Evolutionary conservation across 139 green algal genomes (phyloP).

Genomic region (Chlorella sp.): DNA sequence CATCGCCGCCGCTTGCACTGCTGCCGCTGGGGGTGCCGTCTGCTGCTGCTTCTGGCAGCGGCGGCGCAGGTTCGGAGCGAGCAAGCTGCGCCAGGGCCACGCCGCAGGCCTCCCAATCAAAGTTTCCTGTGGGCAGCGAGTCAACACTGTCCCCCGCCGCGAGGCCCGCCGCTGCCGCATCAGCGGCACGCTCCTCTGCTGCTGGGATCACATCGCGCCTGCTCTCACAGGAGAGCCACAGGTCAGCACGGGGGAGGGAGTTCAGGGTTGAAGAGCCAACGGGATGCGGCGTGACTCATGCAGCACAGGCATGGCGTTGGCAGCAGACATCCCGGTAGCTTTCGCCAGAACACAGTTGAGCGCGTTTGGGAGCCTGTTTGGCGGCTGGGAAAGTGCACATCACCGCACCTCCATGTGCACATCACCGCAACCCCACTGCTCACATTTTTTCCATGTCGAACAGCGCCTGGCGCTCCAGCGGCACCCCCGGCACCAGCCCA

Average conservation of each 20-base stretch:
- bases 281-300: too few relatives aligned
- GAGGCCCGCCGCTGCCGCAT: neutral
- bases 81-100: neutral
- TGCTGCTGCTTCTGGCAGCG: neutral
- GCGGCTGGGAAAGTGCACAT: too few relatives aligned
- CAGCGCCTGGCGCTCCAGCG: constrained; percentile 55
- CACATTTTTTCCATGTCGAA: constrained; percentile 53
- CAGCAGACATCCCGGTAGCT: too few relatives aligned
- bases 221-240: too few relatives aligned
- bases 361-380: too few relatives aligned
- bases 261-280: too few relatives aligned
- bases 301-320: too few relatives aligned
- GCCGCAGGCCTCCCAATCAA: neutral
- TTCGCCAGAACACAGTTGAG: too few relatives aligned
- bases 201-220: constrained; percentile 46
- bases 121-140: neutral
- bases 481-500: constrained; percentile 50
- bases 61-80: too few relatives aligned
- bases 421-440: too few relatives aligned
- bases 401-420: too few relatives aligned
- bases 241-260: too few relatives aligned
- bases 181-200: neutral
- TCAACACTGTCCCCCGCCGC: neutral
- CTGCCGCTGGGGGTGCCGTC: neutral
- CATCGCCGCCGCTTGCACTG: neutral